These are phyloP conservation scores for Hyphopichia wangnamkhiaoensis DNA, from an alignment of 1,139 yeast genomes.

Conservation along the genomic window DNA sequence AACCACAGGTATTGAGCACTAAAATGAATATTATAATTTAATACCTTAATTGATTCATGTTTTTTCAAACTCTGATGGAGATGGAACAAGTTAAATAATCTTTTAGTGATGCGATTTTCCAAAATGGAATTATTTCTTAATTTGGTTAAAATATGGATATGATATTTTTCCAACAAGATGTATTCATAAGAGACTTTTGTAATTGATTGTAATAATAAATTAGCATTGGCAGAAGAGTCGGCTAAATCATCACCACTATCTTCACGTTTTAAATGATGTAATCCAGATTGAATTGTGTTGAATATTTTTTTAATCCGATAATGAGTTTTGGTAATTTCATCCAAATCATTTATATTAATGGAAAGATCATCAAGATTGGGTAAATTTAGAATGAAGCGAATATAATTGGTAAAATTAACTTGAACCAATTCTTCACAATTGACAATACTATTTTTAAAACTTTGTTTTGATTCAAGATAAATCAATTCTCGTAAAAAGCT, in stretches of 20 bases:
- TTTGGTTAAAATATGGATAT: conserved; percentile 39
- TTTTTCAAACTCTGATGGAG: conserved; percentile 13
- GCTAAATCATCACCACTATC: conserved; percentile 28
- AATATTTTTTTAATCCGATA: conserved; percentile 31
- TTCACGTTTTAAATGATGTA: conserved; percentile 31
- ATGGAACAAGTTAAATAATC: conserved; percentile 24
- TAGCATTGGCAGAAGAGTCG: conserved; percentile 15
- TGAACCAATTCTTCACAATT: conserved; percentile 42
- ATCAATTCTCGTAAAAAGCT: conserved; percentile 29
- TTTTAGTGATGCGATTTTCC: conserved; percentile 23
- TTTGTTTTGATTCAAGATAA: conserved; percentile 12
- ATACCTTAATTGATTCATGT: conserved; percentile 28
- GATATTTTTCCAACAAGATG: conserved; percentile 43
- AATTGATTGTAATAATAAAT: conserved; percentile 30
- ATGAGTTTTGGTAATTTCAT: conserved; percentile 27
- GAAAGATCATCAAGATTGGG: conserved; percentile 21
- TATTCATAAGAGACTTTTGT: conserved; percentile 44
- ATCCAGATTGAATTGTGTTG: conserved; percentile 23
- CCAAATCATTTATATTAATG: conserved; percentile 15
- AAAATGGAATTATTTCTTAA: conserved; percentile 35
- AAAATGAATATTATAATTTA: conserved; percentile 35
- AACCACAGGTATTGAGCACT: conserved; percentile 44
- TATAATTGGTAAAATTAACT: conserved; percentile 39
- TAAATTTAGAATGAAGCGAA: conserved; percentile 35
- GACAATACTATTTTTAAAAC: conserved; percentile 6